Base-by-base conservation (phyloP, 495 filamentous ascomycete genomes). In the Trichoderma parareesei region DNA sequence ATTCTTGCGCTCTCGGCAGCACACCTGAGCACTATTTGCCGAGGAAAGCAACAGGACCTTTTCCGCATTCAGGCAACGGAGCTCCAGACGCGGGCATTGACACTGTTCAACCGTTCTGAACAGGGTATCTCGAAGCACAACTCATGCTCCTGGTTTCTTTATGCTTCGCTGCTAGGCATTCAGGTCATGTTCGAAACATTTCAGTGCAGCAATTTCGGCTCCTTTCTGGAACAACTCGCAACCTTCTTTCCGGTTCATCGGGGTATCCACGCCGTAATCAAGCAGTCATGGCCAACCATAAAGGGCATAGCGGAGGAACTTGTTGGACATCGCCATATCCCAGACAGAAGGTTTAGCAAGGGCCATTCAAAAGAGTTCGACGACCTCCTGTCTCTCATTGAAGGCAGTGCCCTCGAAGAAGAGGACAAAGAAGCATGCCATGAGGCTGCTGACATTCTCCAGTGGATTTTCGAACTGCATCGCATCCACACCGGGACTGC, bases 61-160 rank as follows among this genome's bases (percentile, higher is more conserved):
- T 81, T 78, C 66, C 73, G 61, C 14, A 66, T 67, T 9, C 70
- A 79, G 48, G 74, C 80, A 7, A 73, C 74, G 9, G 65, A 73
- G 37, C 73, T 83, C 0, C 79, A 81, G 49, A 75, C 74, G 0
- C 72, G 78, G 9, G 77, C 78, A 16, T 68, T 81, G 4, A 66
- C 67, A 0, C 64, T 70, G 9, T 79, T 77, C 68, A 79, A 79
- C 44, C 38, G 38, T 5, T 62, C 61, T 5, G 60, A 64, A 3
- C 61, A 59, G 11, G 66, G 72, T 2, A 41, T 76, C 0, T 72
- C 68, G 6, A 64, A 68, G 1, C 71, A 79, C 1, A 81, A 72
- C 10, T 77, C 76, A 49, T 64, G 78, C 13, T 70, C 76, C 0
- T 42, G 73, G 5, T 78, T 82, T 48, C 63, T 83, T n/a, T 84